These are phyloP conservation scores for Solanum ahanhuiri DNA, from an alignment of 257 asterid species.

Conservation along the genomic window DNA sequence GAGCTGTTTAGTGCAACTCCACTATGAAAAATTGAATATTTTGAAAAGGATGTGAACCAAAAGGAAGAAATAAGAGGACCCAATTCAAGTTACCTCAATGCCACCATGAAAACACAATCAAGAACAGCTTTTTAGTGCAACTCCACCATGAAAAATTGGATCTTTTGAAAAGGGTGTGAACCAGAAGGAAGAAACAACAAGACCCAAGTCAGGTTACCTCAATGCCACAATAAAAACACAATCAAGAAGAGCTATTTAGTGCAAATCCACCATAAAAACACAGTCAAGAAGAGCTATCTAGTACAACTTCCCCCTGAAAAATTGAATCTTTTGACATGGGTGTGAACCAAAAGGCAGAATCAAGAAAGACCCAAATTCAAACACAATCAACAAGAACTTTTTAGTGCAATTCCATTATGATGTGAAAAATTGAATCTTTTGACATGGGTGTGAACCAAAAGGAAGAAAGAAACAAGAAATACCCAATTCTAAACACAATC, in stretches of 20 bases:
- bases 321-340: constrained; percentile 12
- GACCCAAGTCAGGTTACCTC: neutral
- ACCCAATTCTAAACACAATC: neutral
- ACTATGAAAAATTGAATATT: constrained; percentile 4
- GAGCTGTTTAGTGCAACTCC: constrained; percentile 6
- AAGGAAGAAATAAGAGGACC: neutral
- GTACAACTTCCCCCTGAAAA: neutral
- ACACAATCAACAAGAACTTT: constrained; percentile 1
- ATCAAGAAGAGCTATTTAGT: constrained; percentile 9
- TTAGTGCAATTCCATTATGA: constrained; percentile 1
- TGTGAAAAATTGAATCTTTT: neutral
- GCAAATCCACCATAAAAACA: neutral
- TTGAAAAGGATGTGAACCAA: constrained; percentile 7
- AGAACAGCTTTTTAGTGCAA: constrained; percentile 8
- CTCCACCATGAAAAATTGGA: neutral
- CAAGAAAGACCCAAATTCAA: neutral
- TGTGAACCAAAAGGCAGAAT: constrained; percentile 1
- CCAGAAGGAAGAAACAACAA: neutral
- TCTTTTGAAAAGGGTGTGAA: constrained; percentile 10
- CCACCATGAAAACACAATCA: constrained; percentile 12
- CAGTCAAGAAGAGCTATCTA: constrained; percentile 2
- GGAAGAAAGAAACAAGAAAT: neutral
- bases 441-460: neutral
- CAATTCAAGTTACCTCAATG: neutral
- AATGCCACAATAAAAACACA: constrained; percentile 10